Conservation (phyloP, 345 rosid genomes). For the Erysimum cheiranthoides region DNA sequence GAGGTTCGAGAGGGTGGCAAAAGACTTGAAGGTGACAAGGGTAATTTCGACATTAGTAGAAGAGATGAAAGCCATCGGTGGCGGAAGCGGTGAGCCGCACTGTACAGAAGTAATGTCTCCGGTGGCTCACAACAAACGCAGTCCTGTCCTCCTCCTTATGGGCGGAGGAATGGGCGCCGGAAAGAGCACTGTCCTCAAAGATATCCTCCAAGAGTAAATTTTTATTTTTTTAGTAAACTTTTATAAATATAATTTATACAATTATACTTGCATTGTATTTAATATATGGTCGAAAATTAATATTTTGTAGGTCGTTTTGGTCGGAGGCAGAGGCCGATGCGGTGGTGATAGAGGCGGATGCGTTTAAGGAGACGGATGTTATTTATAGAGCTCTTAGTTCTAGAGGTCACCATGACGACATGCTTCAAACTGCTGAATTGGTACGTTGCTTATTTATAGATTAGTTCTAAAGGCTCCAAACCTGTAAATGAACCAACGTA, state of each 20-base stretch:
- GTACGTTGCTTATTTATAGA: conserved; percentile 41
- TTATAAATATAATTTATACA: background rate
- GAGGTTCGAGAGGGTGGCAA: conserved; percentile 76
- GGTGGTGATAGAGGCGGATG: conserved; percentile 91
- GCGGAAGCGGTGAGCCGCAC: conserved; percentile 46
- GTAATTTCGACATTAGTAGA: conserved; percentile 76
- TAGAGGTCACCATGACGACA: conserved; percentile 76
- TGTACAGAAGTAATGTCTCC: conserved; percentile 90
- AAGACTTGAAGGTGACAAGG: conserved; percentile 70
- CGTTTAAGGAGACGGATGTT: conserved; percentile 93
- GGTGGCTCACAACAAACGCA: conserved; percentile 66
- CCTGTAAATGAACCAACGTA: background rate
- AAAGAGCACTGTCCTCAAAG: conserved; percentile 92
- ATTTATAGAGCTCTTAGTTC: conserved; percentile 81
- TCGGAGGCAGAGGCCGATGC: conserved; percentile 75
- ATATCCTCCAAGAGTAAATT: conserved; percentile 72
- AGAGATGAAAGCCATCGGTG: conserved; percentile 76
- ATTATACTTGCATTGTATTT: background rate
- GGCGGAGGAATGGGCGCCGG: conserved; percentile 99
- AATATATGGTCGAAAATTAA: background rate
- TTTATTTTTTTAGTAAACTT: background rate
- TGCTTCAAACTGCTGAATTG: conserved; percentile 88
- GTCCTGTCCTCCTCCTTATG: conserved; percentile 93
- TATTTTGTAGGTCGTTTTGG: conserved; percentile 72
- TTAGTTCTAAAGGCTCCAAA: background rate